These are phyloP conservation scores for Pachyrhizus erosus DNA, from an alignment of 306 rosid species.

Conservation along the genomic window DNA sequence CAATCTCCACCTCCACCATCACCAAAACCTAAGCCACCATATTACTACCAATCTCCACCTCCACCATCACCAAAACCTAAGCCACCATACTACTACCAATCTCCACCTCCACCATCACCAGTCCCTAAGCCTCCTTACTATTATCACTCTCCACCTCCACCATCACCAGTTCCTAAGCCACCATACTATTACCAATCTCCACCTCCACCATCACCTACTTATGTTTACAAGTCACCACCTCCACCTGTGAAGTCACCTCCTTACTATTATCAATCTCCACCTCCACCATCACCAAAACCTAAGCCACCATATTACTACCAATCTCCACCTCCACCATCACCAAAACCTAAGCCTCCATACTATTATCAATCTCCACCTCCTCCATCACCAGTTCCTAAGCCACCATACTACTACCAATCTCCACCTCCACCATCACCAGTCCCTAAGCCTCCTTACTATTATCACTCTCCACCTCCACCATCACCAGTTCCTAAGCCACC, in stretches of 20 bases:
- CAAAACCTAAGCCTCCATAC: conserved; percentile 27
- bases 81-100: conserved; percentile 7
- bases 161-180: neutral
- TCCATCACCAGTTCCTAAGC: conserved; percentile 23
- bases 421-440: conserved; percentile 50
- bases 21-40: neutral
- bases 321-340: conserved; percentile 52
- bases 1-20: conserved; percentile 62
- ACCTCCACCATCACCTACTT: conserved; percentile 45
- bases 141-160: conserved; percentile 50
- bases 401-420: conserved; percentile 40
- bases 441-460: conserved; percentile 37
- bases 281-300: conserved; percentile 38
- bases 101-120: conserved; percentile 45
- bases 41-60: conserved; percentile 45
- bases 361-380: conserved; percentile 57
- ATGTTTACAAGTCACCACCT: conserved; percentile 3
- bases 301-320: conserved; percentile 44
- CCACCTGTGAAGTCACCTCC: too few species aligned
- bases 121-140: neutral
- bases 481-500: conserved; percentile 18
- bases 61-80: conserved; percentile 38
- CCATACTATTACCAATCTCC: conserved; percentile 50
- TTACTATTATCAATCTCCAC: conserved; percentile 52
- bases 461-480: conserved; percentile 56